Base-by-base conservation (phyloP, 1,284 basidiomycete genomes). In the Pseudozyma thailandica region DNA sequence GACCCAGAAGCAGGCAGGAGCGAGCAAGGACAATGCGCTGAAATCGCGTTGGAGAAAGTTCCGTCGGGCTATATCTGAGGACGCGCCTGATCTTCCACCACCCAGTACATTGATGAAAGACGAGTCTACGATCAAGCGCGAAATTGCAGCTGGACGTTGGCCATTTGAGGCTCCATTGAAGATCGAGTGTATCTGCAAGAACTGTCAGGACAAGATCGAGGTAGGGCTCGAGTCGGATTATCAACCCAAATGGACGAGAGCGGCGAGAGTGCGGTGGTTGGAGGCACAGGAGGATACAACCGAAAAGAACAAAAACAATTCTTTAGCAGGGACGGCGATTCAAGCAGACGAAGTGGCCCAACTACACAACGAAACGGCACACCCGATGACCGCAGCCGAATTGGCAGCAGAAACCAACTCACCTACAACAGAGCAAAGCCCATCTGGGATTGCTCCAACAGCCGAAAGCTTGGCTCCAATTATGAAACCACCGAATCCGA, bases 271-370 rank as follows among this genome's bases (percentile, higher is more conserved):
- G 9, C 31, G 62, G 25, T 71, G 68, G 68, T 42, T 71, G 20
- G 57, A 64, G 18, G 68, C 49, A 18, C 61, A 64, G 8, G 53
- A 62, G 30, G 48, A 63, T 28, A 39, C 35, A n/a, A 51, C 48
- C 6, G 41, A 20, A 16, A 26, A 23, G n/a, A 23, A 21, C 33
- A 12, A 23, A 13, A 10, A 23, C 39, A 16, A 16, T 2, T 21
- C 39, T 30, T 9, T 9, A 9, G 35, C 16, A 55, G 53, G 68
- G 4, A 54, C 50, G 4, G 62, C 62, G 9, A 71, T 71, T 15
- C 68, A 71, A 25, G 68, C 68, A 0, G 68, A 71, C 49, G 68
- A 71, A 30, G 48, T 71, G 43, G 68, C 63, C 4, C 50, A 64
- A 27, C 41, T 64, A 23, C 66, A 45, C 45, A 60, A 60, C 31